Base-by-base conservation (phyloP, 495 filamentous ascomycete genomes). In the Xylaria venustula region DNA sequence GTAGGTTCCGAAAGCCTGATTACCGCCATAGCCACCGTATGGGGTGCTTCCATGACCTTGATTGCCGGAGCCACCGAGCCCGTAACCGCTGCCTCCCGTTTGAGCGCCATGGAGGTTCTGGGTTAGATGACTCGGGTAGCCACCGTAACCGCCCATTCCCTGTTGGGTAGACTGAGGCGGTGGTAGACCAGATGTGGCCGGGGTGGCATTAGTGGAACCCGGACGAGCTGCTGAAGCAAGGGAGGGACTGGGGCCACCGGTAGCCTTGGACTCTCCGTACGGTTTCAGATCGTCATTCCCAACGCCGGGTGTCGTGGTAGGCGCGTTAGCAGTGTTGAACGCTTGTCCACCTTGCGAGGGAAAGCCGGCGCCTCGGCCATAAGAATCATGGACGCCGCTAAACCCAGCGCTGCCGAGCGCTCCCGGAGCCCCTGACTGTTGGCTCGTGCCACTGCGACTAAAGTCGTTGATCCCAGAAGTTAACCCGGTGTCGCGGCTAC, bases 231-330 rank as follows among this genome's bases (percentile, higher is more conserved):
- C 88, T 67, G 90, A 89, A 28, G 85, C 87, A 26, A 96, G 83
- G 7, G 91, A 91, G 28, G 92, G 92, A 74, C 91, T 95, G 2
- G 92, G 92, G 6, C 90, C 91, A 42, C 83, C 81, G 34, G 86
- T 77, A 67, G 73, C 65, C 77, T 95, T 94, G 55, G 86, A 78
- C 23, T 81, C 73, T 28, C 90, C 88, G 37, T 88, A 88, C 17
- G 85, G 84, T 80, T 96, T 96, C 68, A 93, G 75, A 1, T 89
- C 77, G 66, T 96, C 91, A 52, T 87, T 86, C 1, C 65, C 73
- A 3, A 75, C 68, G 51, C 79, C 81, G 22, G 76, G 71, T 61
- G 84, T 85, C 8, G 81, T 80, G 49, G 82, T 85, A 26, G 81
- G 79, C 52, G 84, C 81, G 63, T 88, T 87, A 57, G 87, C 83